Evolutionary conservation across 345 rosid species (phyloP), one percentile per base, ranked within the genome.

Genomic region (Orychophragmus violaceus): DNA sequence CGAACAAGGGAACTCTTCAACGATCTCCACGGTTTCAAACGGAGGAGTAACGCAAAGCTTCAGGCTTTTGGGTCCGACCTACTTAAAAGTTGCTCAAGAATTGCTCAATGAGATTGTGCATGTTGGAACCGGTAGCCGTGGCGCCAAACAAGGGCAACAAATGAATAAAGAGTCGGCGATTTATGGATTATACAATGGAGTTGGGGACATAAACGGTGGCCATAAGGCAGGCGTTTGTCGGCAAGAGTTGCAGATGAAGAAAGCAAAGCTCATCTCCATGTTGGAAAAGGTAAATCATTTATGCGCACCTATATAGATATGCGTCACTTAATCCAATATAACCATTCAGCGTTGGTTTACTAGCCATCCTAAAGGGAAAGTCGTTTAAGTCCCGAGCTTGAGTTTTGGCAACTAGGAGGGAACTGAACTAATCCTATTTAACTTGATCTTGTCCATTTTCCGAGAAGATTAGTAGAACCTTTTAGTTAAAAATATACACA

Each of bases 61-160:
- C 18, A 74, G 25, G 30, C 63, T 59, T 39, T 57, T 80, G 81
- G 80, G 83, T 32, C 82, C 94, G 0, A 81, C 77, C 78, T 89
- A 85, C 85, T 68, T 89, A 74, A 81, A 68, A 67, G 91, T 87
- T 7, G 79, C 87, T 7, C 96, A 87, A 64, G 91, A 87, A 77
- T 80, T 89, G 22, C 85, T 89, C 13, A 87, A 84, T 56, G 94
- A 85, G 67, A 84, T 87, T 46, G 88, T 82, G 11, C 75, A 74
- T 36, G 82, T 87, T 39, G 82, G 76, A 65, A 76, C 63, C 24
- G 58, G 61, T 36, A 9, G 42, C 32, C 24, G 22, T 8, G 36
- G 27, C 13, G 5, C 51, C 5, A 57, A 37, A 64, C 22, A 19
- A 57, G 64, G 48, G 6, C 66, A 6, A 30, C 16, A 3, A 0